Evolutionary conservation across 176 grass and related monocot genomes (phyloP).

Genomic region (Miscanthus lutarioriparius): DNA sequence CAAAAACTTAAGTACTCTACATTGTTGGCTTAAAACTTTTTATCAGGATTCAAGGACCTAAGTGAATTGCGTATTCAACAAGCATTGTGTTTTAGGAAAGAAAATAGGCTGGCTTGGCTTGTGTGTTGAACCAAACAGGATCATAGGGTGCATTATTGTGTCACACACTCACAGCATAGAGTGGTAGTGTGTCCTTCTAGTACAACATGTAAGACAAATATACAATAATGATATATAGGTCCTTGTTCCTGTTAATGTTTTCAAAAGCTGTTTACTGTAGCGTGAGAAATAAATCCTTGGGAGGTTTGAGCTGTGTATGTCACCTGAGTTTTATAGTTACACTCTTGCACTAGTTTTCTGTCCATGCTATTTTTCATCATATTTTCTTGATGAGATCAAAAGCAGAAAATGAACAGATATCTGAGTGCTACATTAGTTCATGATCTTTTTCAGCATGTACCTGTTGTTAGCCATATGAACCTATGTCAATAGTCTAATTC

Average conservation of each 20-base stretch:
- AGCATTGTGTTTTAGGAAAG: not conserved
- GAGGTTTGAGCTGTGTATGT: not conserved
- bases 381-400: not conserved
- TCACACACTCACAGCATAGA: not conserved
- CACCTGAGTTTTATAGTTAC: not conserved
- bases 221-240: not conserved
- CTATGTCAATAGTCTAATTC: not conserved
- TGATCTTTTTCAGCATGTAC: not conserved
- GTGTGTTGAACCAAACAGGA: not conserved
- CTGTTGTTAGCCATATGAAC: conserved; percentile 18
- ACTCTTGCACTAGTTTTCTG: conserved; percentile 3
- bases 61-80: not conserved
- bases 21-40: conserved; percentile 5
- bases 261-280: not conserved
- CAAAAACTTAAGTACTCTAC: not conserved
- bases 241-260: not conserved
- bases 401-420: not conserved
- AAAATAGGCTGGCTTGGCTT: not conserved
- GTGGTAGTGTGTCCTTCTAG: not conserved
- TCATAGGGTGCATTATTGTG: not conserved
- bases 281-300: not conserved
- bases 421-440: not conserved
- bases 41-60: not conserved
- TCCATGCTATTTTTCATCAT: not conserved
- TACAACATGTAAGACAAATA: not conserved